Evolutionary conservation across 345 rosid species (phyloP).

Genomic region (Adansonia digitata): DNA sequence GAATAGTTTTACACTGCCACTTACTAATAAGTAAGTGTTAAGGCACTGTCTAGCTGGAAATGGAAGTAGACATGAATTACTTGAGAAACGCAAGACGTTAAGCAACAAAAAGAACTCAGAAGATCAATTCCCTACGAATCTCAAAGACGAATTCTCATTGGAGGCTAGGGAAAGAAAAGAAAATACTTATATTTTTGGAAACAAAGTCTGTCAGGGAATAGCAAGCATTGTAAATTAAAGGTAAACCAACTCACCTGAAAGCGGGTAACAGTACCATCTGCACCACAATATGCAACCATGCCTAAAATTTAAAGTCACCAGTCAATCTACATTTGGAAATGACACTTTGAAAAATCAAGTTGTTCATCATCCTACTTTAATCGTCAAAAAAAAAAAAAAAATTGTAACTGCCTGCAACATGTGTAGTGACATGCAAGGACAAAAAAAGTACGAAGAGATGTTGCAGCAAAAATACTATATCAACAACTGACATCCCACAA

Average conservation of each 20-base stretch:
- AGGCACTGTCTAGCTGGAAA: background rate
- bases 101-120: background rate
- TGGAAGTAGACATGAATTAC: background rate
- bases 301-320: conserved; percentile 35
- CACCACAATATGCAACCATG: conserved; percentile 76
- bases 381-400: background rate
- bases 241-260: conserved; percentile 53
- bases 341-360: background rate
- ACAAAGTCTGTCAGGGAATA: background rate
- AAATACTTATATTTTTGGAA: background rate
- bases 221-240: conserved; percentile 5
- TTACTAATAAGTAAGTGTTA: background rate
- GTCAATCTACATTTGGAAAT: conserved; percentile 3
- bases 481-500: background rate
- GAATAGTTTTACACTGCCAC: background rate
- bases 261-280: conserved; percentile 61
- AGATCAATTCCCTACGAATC: background rate
- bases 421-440: background rate
- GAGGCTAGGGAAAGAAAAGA: background rate
- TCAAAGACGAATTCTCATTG: background rate
- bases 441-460: background rate
- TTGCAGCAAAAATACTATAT: background rate
- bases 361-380: background rate
- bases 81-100: background rate
- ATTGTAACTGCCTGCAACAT: background rate